Evolutionary conservation across 345 rosid species (phyloP).

Genomic region (Erysimum cheiranthoides): DNA sequence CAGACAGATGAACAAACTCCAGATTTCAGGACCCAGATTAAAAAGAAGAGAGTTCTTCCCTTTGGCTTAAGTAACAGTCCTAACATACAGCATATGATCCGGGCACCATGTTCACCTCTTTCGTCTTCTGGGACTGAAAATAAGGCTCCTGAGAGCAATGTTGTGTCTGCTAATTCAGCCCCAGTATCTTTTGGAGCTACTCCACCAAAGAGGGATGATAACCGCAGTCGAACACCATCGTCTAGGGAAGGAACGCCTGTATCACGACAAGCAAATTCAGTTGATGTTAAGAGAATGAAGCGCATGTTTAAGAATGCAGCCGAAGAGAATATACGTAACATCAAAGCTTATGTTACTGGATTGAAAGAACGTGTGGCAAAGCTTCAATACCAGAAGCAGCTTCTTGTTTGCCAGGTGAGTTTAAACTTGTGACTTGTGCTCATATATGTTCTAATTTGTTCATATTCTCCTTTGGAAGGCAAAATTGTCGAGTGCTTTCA

Average conservation of each 20-base stretch:
- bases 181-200: slow-evolving; percentile 47
- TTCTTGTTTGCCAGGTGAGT: slow-evolving; percentile 92
- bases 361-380: slow-evolving; percentile 95
- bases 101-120: slow-evolving; percentile 85
- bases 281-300: slow-evolving; percentile 90
- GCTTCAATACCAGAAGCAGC: slow-evolving; percentile 97
- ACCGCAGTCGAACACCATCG: slow-evolving; percentile 37
- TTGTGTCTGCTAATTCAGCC: slow-evolving; percentile 40
- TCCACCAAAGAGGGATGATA: slow-evolving; percentile 51
- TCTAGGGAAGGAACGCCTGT: slow-evolving; percentile 75
- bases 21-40: slow-evolving; percentile 60
- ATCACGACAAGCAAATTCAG: slow-evolving; percentile 63
- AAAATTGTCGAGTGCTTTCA: not conserved
- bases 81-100: slow-evolving; percentile 75
- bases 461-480: not conserved
- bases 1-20: slow-evolving; percentile 55
- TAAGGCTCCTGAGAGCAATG: slow-evolving; percentile 67
- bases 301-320: slow-evolving; percentile 96
- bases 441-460: not conserved
- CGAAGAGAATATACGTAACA: slow-evolving; percentile 87
- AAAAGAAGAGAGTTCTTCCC: slow-evolving; percentile 79
- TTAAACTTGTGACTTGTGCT: slow-evolving; percentile 25
- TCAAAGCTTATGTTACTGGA: slow-evolving; percentile 83
- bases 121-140: slow-evolving; percentile 78
- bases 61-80: slow-evolving; percentile 74